These are phyloP conservation scores for Bromus sterilis DNA, from an alignment of 176 grass and related monocot genomes.

Conservation along the genomic window DNA sequence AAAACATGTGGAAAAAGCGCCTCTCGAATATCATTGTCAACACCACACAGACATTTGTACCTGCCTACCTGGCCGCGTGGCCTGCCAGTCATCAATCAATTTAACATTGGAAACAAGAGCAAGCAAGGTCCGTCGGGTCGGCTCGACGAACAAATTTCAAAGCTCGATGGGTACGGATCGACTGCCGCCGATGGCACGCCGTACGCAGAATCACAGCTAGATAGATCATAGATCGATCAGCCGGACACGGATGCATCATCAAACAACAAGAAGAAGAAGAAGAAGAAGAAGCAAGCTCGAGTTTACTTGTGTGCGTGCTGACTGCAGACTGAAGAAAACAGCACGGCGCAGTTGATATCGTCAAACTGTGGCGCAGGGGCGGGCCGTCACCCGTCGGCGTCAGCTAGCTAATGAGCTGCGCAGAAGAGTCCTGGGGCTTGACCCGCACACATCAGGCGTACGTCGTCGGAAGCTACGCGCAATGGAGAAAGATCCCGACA, in stretches of 20 bases:
- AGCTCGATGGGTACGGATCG: background rate
- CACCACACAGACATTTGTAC: background rate
- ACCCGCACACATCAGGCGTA: background rate
- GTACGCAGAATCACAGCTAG: no score
- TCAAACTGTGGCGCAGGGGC: no score
- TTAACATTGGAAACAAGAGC: background rate
- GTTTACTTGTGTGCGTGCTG: no score
- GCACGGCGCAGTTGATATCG: background rate
- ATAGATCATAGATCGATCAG: background rate
- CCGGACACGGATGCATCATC: no score
- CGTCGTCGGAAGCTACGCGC: background rate
- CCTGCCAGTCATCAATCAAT: background rate
- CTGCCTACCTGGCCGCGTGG: no score
- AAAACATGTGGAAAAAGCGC: no score
- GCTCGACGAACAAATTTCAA: background rate
- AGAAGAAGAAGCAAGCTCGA: no score
- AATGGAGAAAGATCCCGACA: background rate
- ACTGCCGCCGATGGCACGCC: background rate
- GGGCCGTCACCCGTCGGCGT: background rate
- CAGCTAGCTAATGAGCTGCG: background rate
- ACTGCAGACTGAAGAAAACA: no score
- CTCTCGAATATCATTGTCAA: no score
- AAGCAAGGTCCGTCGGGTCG: background rate
- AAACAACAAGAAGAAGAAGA: no score
- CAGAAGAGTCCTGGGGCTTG: background rate